Percentiles rank a stretch among this genome's conserved stretches.
phyloP scores from a whole-genome alignment of 768 basidiomycete genomes.

The Lanmaoa rubissima region DNA sequence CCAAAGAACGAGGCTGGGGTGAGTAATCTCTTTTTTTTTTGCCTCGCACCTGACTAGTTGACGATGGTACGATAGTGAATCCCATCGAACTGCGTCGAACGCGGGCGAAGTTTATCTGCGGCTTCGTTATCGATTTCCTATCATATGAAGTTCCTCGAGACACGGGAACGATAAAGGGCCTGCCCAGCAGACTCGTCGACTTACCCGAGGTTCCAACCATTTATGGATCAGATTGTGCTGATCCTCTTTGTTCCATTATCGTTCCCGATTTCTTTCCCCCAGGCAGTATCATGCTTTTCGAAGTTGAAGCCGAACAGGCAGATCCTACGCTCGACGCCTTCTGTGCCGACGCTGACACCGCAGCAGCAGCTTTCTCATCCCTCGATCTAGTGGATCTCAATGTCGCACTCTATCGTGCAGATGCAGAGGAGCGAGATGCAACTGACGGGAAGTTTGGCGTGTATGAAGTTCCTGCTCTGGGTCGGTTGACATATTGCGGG shows the following conservation, averaged over 20 bases:
- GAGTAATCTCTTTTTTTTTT: conserved; percentile 25
- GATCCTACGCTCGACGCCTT: conserved; percentile 70
- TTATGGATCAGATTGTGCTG: conserved; percentile 62
- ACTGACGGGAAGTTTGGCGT: conserved; percentile 77
- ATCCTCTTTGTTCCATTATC: conserved; percentile 71
- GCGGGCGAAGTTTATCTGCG: conserved; percentile 76
- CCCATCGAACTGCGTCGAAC: conserved; percentile 83
- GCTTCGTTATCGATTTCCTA: conserved; percentile 67
- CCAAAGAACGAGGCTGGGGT: conserved; percentile 81
- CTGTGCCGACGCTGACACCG: conserved; percentile 69
- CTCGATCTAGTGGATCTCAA: conserved; percentile 89
- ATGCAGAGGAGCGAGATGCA: conserved; percentile 90
- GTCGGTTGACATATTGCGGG: conserved; percentile 85
- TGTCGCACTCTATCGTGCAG: conserved; percentile 78
- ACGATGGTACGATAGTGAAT: conserved; percentile 49
- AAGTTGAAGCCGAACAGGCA: conserved; percentile 76
- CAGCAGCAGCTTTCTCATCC: conserved; percentile 66
- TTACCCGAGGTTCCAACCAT: conserved; percentile 57
- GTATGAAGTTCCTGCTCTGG: conserved; percentile 77
- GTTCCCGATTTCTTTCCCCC: conserved; percentile 94
- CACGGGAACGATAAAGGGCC: conserved; percentile 58
- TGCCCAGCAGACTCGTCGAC: conserved; percentile 66
- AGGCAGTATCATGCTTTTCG: conserved; percentile 91
- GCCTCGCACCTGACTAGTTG: not conserved
- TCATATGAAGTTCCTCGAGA: conserved; percentile 57